Base-by-base conservation (phyloP, 805 yeast species). In the Zygosaccharomyces lentus region DNA sequence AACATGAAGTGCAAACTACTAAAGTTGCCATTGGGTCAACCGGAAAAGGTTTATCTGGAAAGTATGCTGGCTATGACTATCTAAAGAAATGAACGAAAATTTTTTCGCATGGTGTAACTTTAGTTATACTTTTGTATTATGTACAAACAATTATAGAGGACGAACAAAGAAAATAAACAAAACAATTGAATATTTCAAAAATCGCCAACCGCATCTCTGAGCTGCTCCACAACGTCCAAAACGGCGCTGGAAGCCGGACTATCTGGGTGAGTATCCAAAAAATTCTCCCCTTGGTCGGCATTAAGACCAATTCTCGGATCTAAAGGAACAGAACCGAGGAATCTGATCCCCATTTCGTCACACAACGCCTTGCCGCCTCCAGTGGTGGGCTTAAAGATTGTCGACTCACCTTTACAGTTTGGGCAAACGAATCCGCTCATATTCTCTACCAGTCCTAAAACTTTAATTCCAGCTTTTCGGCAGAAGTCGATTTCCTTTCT, bases 351-450 rank as follows among this genome's bases (percentile, higher is more conserved):
- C 63, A 87, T 64, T 49, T 93, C 99, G 54, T 82, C 69, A 46
- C 97, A 93, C 36, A 93, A 69, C 25, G 80, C 80, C 56, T 78
- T 75, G 7, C 98, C 99, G 16, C 99, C 99, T 12, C 99, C 99
- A 0, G 99, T 93, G 1, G 99, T 93, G 12, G 99, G 87, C 50
- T 84, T 82, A 68, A 93, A 93, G 4, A 93, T 90, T 58, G 82
- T 80, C 0, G 96, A 86, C 66, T 90, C 87, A 7, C 93, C 93
- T 51, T 86, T 79, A 67, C 99, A 93, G 59, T 74, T 80, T 3
- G 99, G 99, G 64, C 99, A 93, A 12, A 93, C 98, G 69, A 93
- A 93, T 2, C 99, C 99, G 7, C 96, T 80, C 99, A 93, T 93
- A 65, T 93, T 93, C 64, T 93, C 99, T 15, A 93, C 97, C 10